Percentiles rank a stretch among this genome's conserved stretches.
phyloP scores from a whole-genome alignment of 2,329 filamentous ascomycete genomes.

The Calonectria pseudoturangicola region DNA sequence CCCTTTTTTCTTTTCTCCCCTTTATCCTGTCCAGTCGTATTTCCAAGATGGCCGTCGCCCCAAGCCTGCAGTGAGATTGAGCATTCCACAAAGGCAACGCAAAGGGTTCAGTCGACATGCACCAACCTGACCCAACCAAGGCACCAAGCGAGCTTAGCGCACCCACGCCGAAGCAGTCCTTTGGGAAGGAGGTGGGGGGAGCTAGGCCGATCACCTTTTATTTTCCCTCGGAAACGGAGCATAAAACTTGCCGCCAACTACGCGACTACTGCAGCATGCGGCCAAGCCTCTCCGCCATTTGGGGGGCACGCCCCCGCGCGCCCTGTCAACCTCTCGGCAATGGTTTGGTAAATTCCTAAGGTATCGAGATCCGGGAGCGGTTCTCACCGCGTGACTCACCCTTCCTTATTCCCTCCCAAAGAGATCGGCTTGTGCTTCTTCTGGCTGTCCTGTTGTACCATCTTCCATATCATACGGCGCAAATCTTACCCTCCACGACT shows the following conservation, averaged over 20 bases:
- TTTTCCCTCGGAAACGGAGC: not conserved
- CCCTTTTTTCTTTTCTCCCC: not conserved
- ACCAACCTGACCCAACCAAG: not conserved
- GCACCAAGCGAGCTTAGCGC: slow-evolving; percentile 25
- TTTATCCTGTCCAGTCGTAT: not conserved
- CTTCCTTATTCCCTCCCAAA: not conserved
- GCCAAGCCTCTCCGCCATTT: slow-evolving; percentile 1
- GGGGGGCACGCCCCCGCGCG: not conserved
- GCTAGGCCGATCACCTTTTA: not conserved
- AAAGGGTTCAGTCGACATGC: not conserved
- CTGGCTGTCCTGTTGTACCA: not conserved
- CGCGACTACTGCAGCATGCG: not conserved
- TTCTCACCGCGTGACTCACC: slow-evolving; percentile 15
- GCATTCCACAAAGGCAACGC: not conserved
- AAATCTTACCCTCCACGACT: not conserved
- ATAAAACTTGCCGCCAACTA: not conserved
- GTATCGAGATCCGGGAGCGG: not conserved
- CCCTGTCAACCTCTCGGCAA: not conserved
- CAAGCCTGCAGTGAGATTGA: not conserved
- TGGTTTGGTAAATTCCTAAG: slow-evolving; percentile 6
- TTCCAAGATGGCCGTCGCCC: not conserved
- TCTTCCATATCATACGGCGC: not conserved
- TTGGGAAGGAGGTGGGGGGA: slow-evolving; percentile 35
- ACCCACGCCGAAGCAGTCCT: slow-evolving; percentile 1
- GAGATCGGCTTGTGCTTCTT: not conserved